Conservation (phyloP, 371 early-diverging fungal species). For the Mortierella sp. region DNA sequence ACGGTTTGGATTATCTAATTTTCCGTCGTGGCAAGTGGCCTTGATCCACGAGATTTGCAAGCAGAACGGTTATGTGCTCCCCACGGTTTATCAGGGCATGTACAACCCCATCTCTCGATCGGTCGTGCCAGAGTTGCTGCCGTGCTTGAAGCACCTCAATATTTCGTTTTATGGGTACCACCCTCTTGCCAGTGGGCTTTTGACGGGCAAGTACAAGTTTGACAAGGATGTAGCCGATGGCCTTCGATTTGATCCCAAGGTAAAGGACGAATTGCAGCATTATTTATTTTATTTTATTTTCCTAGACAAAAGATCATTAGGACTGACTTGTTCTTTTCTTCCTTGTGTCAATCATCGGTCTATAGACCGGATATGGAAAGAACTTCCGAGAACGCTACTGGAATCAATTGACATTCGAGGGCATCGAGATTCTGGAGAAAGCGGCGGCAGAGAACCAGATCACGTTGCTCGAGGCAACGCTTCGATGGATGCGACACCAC, state of each 20-base stretch:
- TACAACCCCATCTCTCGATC: slow-evolving; percentile 73
- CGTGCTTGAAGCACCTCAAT: slow-evolving; percentile 63
- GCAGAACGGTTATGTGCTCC: slow-evolving; percentile 59
- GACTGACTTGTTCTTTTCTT: too few relatives aligned
- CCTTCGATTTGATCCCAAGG: slow-evolving; percentile 9
- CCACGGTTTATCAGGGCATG: slow-evolving; percentile 67
- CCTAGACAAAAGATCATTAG: too few relatives aligned
- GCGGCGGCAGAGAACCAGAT: slow-evolving; percentile 54
- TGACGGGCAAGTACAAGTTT: slow-evolving; percentile 4
- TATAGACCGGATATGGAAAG: too few relatives aligned
- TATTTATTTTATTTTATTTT: too few relatives aligned
- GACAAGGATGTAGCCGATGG: not conserved
- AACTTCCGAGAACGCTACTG: slow-evolving; percentile 69
- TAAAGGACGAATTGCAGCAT: not conserved
- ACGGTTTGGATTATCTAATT: slow-evolving; percentile 66
- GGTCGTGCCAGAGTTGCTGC: slow-evolving; percentile 68
- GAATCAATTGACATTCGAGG: slow-evolving; percentile 65
- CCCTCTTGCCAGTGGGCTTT: slow-evolving; percentile 55
- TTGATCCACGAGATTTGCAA: slow-evolving; percentile 60
- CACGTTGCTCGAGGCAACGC: slow-evolving; percentile 60
- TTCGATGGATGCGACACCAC: slow-evolving; percentile 75
- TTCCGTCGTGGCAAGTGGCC: slow-evolving; percentile 62
- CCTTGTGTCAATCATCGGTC: too few relatives aligned
- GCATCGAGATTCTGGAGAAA: slow-evolving; percentile 57
- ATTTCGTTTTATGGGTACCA: slow-evolving; percentile 66